Evolutionary conservation across 805 yeast species (phyloP).

Genomic region (Nakazawaea wickerhamii): DNA sequence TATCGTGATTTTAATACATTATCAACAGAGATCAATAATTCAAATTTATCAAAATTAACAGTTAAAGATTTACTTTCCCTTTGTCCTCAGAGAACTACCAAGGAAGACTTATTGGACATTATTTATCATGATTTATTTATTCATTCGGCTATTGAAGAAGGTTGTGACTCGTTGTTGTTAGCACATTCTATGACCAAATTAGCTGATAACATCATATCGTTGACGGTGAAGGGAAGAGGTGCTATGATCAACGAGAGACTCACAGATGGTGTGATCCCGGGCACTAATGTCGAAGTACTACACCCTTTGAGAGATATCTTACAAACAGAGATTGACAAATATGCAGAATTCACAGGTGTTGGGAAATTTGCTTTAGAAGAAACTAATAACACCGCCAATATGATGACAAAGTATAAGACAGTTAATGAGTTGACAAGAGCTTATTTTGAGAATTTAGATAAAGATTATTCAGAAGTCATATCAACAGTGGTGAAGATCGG

Average conservation of each 20-base stretch:
- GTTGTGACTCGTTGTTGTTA: constrained; percentile 55
- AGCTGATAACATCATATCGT: constrained; percentile 73
- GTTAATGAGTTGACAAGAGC: constrained; percentile 72
- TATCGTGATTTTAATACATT: constrained; percentile 25
- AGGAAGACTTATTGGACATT: constrained; percentile 52
- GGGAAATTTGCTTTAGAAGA: constrained; percentile 19
- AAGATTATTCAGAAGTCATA: constrained; percentile 80
- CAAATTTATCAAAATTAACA: constrained; percentile 12
- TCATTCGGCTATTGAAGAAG: constrained; percentile 37
- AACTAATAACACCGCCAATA: constrained; percentile 23
- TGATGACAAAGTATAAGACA: constrained; percentile 66
- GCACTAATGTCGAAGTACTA: constrained; percentile 37
- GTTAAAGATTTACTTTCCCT: constrained; percentile 31
- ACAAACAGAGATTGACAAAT: constrained; percentile 60
- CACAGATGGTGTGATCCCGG: constrained; percentile 35
- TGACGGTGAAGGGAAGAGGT: constrained; percentile 87
- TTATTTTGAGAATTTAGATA: constrained; percentile 68
- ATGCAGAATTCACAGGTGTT: constrained; percentile 38
- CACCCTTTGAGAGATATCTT: constrained; percentile 76
- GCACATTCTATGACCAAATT: constrained; percentile 80
- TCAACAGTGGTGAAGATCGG: constrained; percentile 92
- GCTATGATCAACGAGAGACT: constrained; percentile 49
- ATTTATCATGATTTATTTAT: constrained; percentile 43
- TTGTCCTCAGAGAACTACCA: constrained; percentile 52
- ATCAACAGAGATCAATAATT: constrained; percentile 7